These are phyloP conservation scores for Leptographium procerum DNA, from an alignment of 2,329 filamentous ascomycete genomes.

Conservation along the genomic window DNA sequence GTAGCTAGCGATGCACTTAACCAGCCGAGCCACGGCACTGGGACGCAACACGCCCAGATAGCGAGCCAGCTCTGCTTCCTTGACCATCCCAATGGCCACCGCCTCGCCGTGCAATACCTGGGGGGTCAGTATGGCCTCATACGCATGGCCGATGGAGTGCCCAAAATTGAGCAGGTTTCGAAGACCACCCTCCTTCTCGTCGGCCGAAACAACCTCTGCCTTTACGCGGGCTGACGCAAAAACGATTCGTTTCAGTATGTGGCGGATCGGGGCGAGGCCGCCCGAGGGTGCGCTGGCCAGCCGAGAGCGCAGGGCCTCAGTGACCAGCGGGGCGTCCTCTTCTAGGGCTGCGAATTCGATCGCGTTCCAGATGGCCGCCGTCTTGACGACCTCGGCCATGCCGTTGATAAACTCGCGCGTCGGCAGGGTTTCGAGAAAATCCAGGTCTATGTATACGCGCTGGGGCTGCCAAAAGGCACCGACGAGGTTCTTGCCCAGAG, in stretches of 20 bases:
- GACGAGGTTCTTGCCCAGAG: slow-evolving; percentile 89
- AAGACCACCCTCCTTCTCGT: slow-evolving; percentile 88
- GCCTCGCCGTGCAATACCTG: slow-evolving; percentile 93
- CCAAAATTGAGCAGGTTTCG: slow-evolving; percentile 95
- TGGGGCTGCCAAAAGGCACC: slow-evolving; percentile 95
- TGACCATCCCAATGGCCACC: slow-evolving; percentile 96
- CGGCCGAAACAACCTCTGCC: slow-evolving; percentile 83
- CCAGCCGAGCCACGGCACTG: slow-evolving; percentile 76
- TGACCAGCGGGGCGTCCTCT: slow-evolving; percentile 64
- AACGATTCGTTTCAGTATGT: slow-evolving; percentile 67
- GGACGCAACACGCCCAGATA: slow-evolving; percentile 77
- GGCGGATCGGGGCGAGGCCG: slow-evolving; percentile 59
- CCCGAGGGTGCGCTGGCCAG: slow-evolving; percentile 25
- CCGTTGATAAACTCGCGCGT: slow-evolving; percentile 93
- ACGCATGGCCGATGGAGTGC: slow-evolving; percentile 94
- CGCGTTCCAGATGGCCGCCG: slow-evolving; percentile 91
- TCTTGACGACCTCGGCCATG: slow-evolving; percentile 98
- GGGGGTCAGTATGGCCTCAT: slow-evolving; percentile 88
- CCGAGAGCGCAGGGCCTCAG: slow-evolving; percentile 56
- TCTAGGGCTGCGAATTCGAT: slow-evolving; percentile 77
- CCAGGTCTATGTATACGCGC: slow-evolving; percentile 86
- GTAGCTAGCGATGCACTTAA: slow-evolving; percentile 92
- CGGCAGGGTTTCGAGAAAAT: slow-evolving; percentile 82
- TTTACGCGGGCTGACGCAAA: slow-evolving; percentile 87
- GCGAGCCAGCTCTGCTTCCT: slow-evolving; percentile 86